These are phyloP conservation scores for Draba incana DNA, from an alignment of 345 rosid species.

Conservation along the genomic window DNA sequence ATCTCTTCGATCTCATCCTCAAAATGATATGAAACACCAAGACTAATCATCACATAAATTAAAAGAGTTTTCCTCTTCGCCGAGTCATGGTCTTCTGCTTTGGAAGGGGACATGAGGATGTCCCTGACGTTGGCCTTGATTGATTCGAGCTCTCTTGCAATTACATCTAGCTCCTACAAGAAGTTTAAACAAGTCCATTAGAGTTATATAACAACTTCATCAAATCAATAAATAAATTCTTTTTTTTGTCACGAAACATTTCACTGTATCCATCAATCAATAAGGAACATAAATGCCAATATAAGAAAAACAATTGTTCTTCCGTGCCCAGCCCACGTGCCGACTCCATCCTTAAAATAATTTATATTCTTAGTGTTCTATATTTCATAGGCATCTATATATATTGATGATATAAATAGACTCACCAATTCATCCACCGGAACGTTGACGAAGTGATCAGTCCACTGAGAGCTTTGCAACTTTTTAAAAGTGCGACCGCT, in stretches of 20 bases:
- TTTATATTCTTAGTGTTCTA: background rate
- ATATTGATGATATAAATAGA: background rate
- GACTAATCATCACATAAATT: slow-evolving; percentile 21
- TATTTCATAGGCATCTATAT: background rate
- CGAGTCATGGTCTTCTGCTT: background rate
- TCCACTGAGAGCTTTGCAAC: slow-evolving; percentile 8
- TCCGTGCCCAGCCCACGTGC: too few relatives aligned
- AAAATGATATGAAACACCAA: slow-evolving; percentile 25
- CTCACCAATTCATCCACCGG: background rate
- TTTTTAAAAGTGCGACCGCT: background rate
- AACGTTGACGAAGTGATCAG: slow-evolving; percentile 5
- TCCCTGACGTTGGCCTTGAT: slow-evolving; percentile 3
- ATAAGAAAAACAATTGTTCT: too few relatives aligned
- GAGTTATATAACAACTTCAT: too few relatives aligned
- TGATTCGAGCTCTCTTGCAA: background rate
- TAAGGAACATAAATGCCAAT: too few relatives aligned
- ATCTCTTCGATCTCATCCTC: slow-evolving; percentile 19
- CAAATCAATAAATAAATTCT: too few relatives aligned
- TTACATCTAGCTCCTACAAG: slow-evolving; percentile 11
- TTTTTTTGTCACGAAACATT: too few relatives aligned
- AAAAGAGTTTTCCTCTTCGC: background rate
- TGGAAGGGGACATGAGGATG: slow-evolving; percentile 7
- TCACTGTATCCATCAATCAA: too few relatives aligned
- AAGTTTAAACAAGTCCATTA: too few relatives aligned
- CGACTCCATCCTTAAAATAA: too few relatives aligned